Evolutionary conservation across 169 alveolate genomes (phyloP), one percentile per base, ranked within the genome.

Genomic region (Cystoisospora suis): DNA sequence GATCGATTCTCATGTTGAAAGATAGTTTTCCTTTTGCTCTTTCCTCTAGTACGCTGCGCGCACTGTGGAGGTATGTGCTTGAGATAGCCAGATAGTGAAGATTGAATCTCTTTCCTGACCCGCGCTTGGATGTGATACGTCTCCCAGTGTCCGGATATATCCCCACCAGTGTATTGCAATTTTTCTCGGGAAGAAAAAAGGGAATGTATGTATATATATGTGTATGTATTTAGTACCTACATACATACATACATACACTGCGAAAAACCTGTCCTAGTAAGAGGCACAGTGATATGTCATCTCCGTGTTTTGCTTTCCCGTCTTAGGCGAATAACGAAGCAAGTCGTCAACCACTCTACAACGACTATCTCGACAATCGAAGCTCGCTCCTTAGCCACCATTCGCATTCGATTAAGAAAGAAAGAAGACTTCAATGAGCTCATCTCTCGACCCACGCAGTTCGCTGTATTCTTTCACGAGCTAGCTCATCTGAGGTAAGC

Each of bases 391-490:
- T 44, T 65, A 23, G 77, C 77, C 23, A 65, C 40, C 45, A 88
- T 88, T 42, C 83, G 92, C 20, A 56, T 88, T 61, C 92, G 92
- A 6, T 40, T 93, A 56, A 53, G 95, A 7, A 88, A 88, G 69
- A 44, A 70, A n/a, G 86, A 85, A 58, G 65, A 42, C 32, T 92
- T 89, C 15, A 88, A 93, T 69, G 86, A 89, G 45, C 59, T 93
- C 53, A 65, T 81, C 77, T 61, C 65, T 46, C 93, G 86, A 70
- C 79, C 95, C 9, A 93, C 95, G 38, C 92, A 86, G 79, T 87
- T 93, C 32, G 95, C 94, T 0, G 79, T 93, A 0, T 69, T 93
- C 86, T 93, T 93, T 61, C 95, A 93, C 86, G 95, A 93, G 70
- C 53, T 93, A 49, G 93, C 95, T 34, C 95, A 93, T 34, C 91